Percentiles rank a stretch among this genome's conserved stretches.
Conservation (phyloP, 768 basidiomycete genomes). For the Gymnopilus junonius region DNA sequence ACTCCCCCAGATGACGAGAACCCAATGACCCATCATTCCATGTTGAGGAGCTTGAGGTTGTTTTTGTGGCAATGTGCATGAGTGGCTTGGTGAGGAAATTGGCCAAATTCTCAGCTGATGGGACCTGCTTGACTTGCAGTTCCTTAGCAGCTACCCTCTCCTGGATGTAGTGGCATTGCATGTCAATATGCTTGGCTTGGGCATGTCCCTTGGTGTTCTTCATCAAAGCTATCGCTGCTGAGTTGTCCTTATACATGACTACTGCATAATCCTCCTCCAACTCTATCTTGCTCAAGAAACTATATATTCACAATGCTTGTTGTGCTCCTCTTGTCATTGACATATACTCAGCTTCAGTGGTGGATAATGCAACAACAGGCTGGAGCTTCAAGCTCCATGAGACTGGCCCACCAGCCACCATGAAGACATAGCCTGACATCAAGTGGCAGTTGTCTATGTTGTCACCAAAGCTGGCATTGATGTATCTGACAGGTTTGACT, state of each 20-base stretch:
- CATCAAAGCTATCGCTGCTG: neutral
- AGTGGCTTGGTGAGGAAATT: too few relatives aligned
- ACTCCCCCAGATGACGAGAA: too few relatives aligned
- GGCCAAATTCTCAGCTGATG: conserved; percentile 6
- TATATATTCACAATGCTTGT: conserved; percentile 36
- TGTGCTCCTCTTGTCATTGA: conserved; percentile 21
- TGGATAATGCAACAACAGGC: conserved; percentile 13
- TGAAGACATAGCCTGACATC: conserved; percentile 35
- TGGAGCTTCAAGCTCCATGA: conserved; percentile 37
- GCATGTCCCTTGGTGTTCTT: conserved; percentile 1
- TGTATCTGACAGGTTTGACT: too few relatives aligned
- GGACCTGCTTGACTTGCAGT: too few relatives aligned
- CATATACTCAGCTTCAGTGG: too few relatives aligned
- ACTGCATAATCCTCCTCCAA: too few relatives aligned
- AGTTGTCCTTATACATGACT: conserved; percentile 34
- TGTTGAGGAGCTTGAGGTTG: too few relatives aligned
- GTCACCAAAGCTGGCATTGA: too few relatives aligned
- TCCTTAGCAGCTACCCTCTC: conserved; percentile 1
- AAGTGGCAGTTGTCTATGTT: conserved; percentile 33
- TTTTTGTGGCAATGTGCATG: neutral
- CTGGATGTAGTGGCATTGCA: conserved; percentile 10
- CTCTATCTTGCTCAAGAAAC: conserved; percentile 28
- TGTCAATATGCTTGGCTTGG: conserved; percentile 13
- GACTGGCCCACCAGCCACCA: conserved; percentile 29
- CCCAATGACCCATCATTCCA: too few relatives aligned